Base-by-base conservation (phyloP, 331 rosid species). In the Quercus tomentella region DNA sequence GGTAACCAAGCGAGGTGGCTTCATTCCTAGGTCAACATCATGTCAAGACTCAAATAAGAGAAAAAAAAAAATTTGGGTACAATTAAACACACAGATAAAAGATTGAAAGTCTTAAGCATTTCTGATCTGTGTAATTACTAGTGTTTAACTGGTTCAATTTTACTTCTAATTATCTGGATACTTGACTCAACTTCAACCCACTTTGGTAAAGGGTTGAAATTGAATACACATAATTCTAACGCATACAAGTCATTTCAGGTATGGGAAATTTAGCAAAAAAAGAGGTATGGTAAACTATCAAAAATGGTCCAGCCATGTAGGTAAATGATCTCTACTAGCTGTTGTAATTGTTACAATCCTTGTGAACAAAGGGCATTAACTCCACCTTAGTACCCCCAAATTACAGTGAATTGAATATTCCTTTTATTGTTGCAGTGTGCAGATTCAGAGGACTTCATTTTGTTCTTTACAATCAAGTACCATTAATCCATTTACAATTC, bases 331-430 rank as follows among this genome's bases (percentile, higher is more conserved):
- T 61, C 21, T 51, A 25, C 28, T 25, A 31, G 61, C 54, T 15
- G 70, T 68, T 67, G 26, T 65, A 81, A 43, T 43, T 57, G 9
- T 57, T 56, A n/a, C 15, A 17, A 35, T 35, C n/a, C 41, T 14
- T 22, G 5, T 20, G 54, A 77, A 49, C 56, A 8, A 33, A 77
- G 52, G 6, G 75, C 78, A 76, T 82, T 77, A 52, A 62, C 28
- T 67, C 72, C 76, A 1, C n/a, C 52, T 57, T 30, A 77, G 43
- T 26, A 63, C 41, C 70, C 70, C n/a, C 41, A 63, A 14, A 4
- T 35, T 35, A 16, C 37, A 28, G 3, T 7, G 43, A 61, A 25
- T 60, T 60, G 67, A 12, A 60, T 12, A 49, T 49, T 49, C 54
- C 54, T 49, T 49, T 49, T 12, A 49, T 49, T 11, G 17, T 49